phyloP scores from a whole-genome alignment of 768 basidiomycete species.

The Pholiota molesta region DNA sequence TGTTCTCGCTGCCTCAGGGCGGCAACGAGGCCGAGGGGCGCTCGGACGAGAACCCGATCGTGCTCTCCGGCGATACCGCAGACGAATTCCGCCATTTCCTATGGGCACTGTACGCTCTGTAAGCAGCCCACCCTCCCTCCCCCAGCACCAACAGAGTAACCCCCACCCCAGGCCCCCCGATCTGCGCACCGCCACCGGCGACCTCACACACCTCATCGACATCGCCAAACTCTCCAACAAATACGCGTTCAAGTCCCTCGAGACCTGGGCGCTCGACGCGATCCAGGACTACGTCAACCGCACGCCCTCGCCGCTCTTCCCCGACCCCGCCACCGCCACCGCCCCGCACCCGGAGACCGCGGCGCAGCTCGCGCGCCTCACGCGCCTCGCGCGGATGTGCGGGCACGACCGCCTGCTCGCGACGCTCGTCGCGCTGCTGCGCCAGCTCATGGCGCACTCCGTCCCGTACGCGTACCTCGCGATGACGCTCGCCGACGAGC shows the following conservation, averaged over 20 bases:
- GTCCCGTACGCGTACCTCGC: conserved; percentile 72
- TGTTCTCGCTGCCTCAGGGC: conserved; percentile 72
- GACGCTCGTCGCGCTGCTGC: conserved; percentile 61
- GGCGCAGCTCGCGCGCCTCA: conserved; percentile 57
- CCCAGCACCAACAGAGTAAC: conserved; percentile 2
- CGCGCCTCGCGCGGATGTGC: conserved; percentile 71
- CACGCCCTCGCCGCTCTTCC: conserved; percentile 49
- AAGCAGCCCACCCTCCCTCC: conserved; percentile 26
- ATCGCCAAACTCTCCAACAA: conserved; percentile 72
- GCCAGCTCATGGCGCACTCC: conserved; percentile 63
- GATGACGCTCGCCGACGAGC: conserved; percentile 74
- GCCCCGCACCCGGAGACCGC: conserved; percentile 32
- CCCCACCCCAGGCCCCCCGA: conserved; percentile 63
- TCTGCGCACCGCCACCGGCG: conserved; percentile 50
- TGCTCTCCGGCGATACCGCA: conserved; percentile 62
- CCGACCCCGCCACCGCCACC: conserved; percentile 4
- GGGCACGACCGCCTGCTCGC: conserved; percentile 59
- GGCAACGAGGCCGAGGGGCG: conserved; percentile 52
- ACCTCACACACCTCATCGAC: conserved; percentile 49
- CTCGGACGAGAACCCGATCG: conserved; percentile 67
- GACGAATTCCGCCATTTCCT: conserved; percentile 74
- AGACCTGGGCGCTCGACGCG: conserved; percentile 76
- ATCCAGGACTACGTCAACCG: conserved; percentile 69
- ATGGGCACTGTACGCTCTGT: conserved; percentile 80
- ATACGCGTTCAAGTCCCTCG: conserved; percentile 73